Evolutionary conservation across 2,329 filamentous ascomycete species (phyloP), one percentile per base, ranked within the genome.

Genomic region (Fusarium domesticum): DNA sequence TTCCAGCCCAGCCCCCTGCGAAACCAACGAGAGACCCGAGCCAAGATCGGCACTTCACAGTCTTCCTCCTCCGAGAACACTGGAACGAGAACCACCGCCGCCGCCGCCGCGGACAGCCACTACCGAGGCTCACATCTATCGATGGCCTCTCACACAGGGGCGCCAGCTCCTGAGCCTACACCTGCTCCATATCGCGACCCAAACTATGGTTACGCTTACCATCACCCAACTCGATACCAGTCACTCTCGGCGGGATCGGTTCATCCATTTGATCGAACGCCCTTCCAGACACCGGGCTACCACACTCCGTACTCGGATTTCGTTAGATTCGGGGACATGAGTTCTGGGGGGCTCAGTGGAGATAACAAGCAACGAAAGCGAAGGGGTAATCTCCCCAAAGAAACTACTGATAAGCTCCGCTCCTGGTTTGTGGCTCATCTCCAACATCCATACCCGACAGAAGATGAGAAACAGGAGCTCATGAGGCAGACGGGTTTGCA

Each of bases 311-410:
- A 70, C 40, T 69, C 66, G 14, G 70, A 77, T 23, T 71, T 69
- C 47, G 64, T 70, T 52, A 68, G 70, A 11, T 68, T 70, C 15
- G 67, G 69, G 17, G 70, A 74, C 4, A 62, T 70, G 38, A 64
- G 68, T n/a, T 53, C 60, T 11, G 64, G 65, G 52, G 64, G 64
- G 6, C 54, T 68, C 42, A 63, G 61, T 15, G 67, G 63, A 3
- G 76, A 78, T 44, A 69, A 61, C 46, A 80, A 77, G 62, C 74
- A 74, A 53, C 70, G 80, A 23, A 84, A 81, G 64, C 76, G 89
- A 40, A 78, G 90, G 31, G 90, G 90, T 2, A 96, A 96, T 60
- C 74, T 96, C 3, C 90, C 90, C n/a, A 95, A 95, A 62, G 86
- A 90, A 42, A 88, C 89, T 0, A 96, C 89, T 0, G 87, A 91